Evolutionary conservation across 1,284 basidiomycete genomes (phyloP), one percentile per base, ranked within the genome.

Genomic region (Retiboletus fuscus): DNA sequence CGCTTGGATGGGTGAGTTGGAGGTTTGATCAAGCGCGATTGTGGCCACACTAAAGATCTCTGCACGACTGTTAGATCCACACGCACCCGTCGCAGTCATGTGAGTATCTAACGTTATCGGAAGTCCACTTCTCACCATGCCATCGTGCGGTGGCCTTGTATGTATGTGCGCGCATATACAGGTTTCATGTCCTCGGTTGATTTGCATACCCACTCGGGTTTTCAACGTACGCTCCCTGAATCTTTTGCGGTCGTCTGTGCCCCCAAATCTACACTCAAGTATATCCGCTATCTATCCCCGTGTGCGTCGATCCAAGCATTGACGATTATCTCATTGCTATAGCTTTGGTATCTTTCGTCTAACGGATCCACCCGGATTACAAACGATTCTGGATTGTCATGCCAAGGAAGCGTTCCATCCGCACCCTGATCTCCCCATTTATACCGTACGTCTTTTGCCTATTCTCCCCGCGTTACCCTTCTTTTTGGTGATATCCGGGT

Each of bases 191-290:
- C 93, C 12, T 95, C 94, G 30, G 90, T 95, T 18, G 95, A 96
- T 80, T 83, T 97, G 53, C 96, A 97, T 77, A 96, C 95, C 3
- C 95, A 97, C 79, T 92, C 93, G 3, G 91, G 89, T 11, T 97
- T 96, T 83, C 95, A 97, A 75, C 82, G 90, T 34, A 95, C 95
- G 91, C 87, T 97, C 6, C 93, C 93, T 0, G 96, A 97, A 80
- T 95, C 95, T 0, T 94, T 97, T 77, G 96, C 96, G 0, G 94
- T 97, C 61, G 96, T 97, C 20, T 96, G 95, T 77, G 94, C 95
- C 4, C 96, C 95, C 0, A 89, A 89, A 68, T 91, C 89, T 3
- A 89, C 87, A 30, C 95, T 95, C 0, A 92, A 90, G 94, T 94
- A 81, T 51, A 89, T 68, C 51, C 47, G 64, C 75, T 26, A 2